Evolutionary conservation across 148 eudicot species (phyloP).

Genomic region (Amaranthus cruentus): DNA sequence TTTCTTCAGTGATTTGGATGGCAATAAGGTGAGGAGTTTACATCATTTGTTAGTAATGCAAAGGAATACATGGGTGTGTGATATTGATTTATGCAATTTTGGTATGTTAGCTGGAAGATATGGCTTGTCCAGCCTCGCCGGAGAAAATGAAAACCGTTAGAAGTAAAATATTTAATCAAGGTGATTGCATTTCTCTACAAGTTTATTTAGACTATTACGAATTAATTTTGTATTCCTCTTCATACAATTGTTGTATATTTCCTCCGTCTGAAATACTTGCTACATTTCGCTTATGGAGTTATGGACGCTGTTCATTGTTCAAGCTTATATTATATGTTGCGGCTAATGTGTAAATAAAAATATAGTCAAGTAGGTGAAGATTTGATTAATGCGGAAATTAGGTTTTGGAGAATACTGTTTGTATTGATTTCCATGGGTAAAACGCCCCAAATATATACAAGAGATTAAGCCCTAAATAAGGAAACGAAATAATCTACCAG

Average conservation of each 20-base stretch:
- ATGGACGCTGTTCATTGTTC: too few relatives aligned
- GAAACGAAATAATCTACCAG: too few relatives aligned
- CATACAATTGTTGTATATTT: background rate
- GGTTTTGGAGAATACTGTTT: too few relatives aligned
- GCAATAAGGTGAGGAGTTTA: conserved; percentile 40
- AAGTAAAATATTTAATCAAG: conserved; percentile 55
- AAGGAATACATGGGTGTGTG: background rate
- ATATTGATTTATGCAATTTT: background rate
- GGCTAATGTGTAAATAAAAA: too few relatives aligned
- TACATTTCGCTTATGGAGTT: too few relatives aligned
- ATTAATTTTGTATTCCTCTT: background rate
- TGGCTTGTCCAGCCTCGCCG: conserved; percentile 72
- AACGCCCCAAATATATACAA: too few relatives aligned
- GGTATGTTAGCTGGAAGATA: conserved; percentile 43
- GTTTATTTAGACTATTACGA: background rate
- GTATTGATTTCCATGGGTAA: too few relatives aligned
- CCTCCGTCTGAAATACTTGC: too few relatives aligned
- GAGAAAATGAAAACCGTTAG: conserved; percentile 59
- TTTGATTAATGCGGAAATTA: too few relatives aligned
- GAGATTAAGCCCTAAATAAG: too few relatives aligned
- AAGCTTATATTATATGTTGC: too few relatives aligned
- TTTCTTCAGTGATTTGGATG: conserved; percentile 46
- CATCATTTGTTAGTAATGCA: background rate
- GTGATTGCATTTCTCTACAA: conserved; percentile 25
- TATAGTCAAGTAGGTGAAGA: too few relatives aligned